phyloP scores from a whole-genome alignment of 1,284 basidiomycete species.

The Wallemia hederae region DNA sequence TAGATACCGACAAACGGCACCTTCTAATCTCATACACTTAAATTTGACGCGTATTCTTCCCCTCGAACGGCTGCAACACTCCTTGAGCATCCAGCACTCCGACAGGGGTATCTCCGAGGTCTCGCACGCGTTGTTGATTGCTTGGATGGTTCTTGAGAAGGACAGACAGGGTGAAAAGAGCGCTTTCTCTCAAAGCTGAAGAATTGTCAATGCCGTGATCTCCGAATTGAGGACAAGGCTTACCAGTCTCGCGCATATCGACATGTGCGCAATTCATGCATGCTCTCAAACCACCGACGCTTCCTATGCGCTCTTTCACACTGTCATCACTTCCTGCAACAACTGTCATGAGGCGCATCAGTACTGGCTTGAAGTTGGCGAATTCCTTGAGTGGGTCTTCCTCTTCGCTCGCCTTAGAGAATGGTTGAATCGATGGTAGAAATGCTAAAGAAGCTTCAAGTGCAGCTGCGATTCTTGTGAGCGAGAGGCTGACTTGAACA shows the following conservation, averaged over 20 bases:
- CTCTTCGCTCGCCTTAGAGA: neutral
- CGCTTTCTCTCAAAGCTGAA: neutral
- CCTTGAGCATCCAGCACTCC: neutral
- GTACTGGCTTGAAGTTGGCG: neutral
- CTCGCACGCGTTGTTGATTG: neutral
- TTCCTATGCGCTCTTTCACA: neutral
- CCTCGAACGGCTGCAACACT: neutral
- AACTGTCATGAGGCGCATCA: neutral
- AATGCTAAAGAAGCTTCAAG: neutral
- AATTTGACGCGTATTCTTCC: neutral
- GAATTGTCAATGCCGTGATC: neutral
- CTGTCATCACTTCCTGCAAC: neutral
- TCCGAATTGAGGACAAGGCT: neutral
- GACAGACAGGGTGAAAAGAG: neutral
- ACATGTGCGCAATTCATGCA: neutral
- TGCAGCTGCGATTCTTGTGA: neutral
- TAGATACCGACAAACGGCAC: neutral
- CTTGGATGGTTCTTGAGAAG: neutral
- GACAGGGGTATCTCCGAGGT: neutral
- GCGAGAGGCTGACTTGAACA: neutral
- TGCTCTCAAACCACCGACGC: neutral
- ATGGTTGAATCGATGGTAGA: neutral
- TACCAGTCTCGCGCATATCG: neutral
- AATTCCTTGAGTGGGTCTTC: neutral
- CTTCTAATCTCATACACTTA: neutral